Base-by-base conservation (phyloP, 2,329 filamentous ascomycete species). In the Incumbomyces lentus region DNA sequence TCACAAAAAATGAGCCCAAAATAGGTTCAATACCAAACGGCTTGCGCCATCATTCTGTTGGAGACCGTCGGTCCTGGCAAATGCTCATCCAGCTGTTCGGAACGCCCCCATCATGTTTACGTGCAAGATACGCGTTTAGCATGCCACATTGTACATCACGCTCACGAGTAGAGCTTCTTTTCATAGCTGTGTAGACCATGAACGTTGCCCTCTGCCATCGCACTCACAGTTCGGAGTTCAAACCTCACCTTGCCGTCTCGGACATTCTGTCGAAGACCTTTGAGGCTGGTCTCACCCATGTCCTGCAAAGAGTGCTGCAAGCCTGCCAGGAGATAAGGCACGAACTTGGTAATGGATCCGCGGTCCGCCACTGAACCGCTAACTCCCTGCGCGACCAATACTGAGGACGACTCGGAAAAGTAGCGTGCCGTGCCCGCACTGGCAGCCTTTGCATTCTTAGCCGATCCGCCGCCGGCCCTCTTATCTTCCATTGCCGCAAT, bases 401-500 rank as follows among this genome's bases (percentile, higher is more conserved):
- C 81, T 58, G 84, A 84, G 68, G 95, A 90, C 51, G 89, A 89
- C 70, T 98, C 92, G 36, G 89, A 95, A 73, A 98, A 98, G 75
- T 98, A 98, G 52, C 92, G 83, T 37, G 92, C 92, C 53, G 93
- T 96, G 62, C 92, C 92, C 47, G 92, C 92, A 64, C 96, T 98
- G 65, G 71, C 74, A n/a, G 74, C 72, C 64, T 81, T 79, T 58
- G 72, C 69, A 68, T 81, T 82, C 70, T 82, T 84, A 60, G 73
- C 71, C 19, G 51, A 50, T 55, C 82, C 84, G 49, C 68, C 75
- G 46, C 85, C 87, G 10, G 89, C 88, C 76, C 95, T 95, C 79
- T 92, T 95, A 71, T 96, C 90, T 71, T 96, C 89, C 92, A 98
- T 98, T 57, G 92, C 92, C 61, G 95, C 92, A 64, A 98, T 98